Base-by-base conservation (phyloP, 495 filamentous ascomycete species). In the Friedmanniomyces simplex region DNA sequence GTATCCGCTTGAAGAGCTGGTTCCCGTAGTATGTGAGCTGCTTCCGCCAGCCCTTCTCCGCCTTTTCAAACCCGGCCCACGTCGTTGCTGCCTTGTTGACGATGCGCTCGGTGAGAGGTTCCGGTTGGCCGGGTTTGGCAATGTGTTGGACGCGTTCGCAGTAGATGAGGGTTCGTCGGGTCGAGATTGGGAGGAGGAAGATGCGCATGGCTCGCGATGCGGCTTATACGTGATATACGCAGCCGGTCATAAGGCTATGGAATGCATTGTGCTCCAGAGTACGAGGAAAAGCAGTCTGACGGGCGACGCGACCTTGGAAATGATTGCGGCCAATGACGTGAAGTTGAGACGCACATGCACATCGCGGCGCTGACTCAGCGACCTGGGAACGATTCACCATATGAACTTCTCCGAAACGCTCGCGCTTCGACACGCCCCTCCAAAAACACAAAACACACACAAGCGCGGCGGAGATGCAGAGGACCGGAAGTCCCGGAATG, bases 101-200 rank as follows among this genome's bases (percentile, higher is more conserved):
- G 53, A 81, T 68, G 60, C 77, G 78, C 61, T 95, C 88, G 20
- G 81, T 59, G 55, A 75, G 65, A 0, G 81, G 79, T 20, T 77
- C 70, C 54, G 84, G 76, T 14, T 69, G 63, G 21, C 69, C 67
- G 18, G 77, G 60, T 37, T 52, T 18, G 3, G 25, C 3, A 5
- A 71, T 28, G 53, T 70, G 69, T 59, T 76, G 71, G 21, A 91
- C 71, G 46, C 84, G 82, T 67, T 94, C 86, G 72, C 88, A 89
- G 77, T 96, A 99, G 55, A 99, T 83, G 49, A 99, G 79, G n/a
- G 88, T 86, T 63, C 88, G 84, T 66, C 84, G 77, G 11, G 89
- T 95, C 50, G 91, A 95, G 66, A 99, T 88, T 48, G 93, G 93
- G 58, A 99, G 80, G 54, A 99, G 84, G 75, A 90, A 95, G 68